Base-by-base conservation (phyloP, 352 stramenopile genomes). In the Hyaloperonospora brassicae region DNA sequence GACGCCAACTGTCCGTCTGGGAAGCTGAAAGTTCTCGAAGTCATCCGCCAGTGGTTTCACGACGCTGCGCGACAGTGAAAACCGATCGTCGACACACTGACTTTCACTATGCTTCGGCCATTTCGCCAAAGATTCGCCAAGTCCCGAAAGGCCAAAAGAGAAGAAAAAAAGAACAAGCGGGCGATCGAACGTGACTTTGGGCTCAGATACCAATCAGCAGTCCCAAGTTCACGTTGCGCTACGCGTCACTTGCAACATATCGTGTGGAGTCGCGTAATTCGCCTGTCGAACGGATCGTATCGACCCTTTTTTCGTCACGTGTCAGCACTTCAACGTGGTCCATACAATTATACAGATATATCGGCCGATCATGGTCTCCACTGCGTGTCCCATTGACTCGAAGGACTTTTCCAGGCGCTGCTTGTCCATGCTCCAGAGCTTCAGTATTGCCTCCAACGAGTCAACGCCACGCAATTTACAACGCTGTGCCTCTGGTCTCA, bases 201-300 rank as follows among this genome's bases (percentile, higher is more conserved):
- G 5, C 55, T 57, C 57, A 68, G 41, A 59, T 51, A 45, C 42
- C 34, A 62, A 66, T 50, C 45, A 11, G 39, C 59, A 58, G 41
- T 22, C 47, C 25, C 52, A 47, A 17, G 46, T 56, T 46, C 55
- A 64, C 44, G 50, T 60, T 41, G 40, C 52, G 24, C 52, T 12
- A 12, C 5, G 34, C 4, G n/a, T 17, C 6, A 57, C 22, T 35
- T 42, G 35, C 36, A 49, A 31, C 34, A n/a, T 49, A 49, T 57
- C 31, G 46, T 42, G 48, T 13, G 23, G 9, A 24, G 1, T 42
- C n/a, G 36, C 5, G 2, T 4, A 12, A 42, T 42, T 44, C 7
- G 39, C 17, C 17, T 17, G 17, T 17, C 17, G 17, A 17, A 17
- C 17, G 17, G 17, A 17, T 17, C 17, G 17, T 17, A 17, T 17